Base-by-base conservation (phyloP, 2,329 filamentous ascomycete species). In the Capronia coronata region DNA sequence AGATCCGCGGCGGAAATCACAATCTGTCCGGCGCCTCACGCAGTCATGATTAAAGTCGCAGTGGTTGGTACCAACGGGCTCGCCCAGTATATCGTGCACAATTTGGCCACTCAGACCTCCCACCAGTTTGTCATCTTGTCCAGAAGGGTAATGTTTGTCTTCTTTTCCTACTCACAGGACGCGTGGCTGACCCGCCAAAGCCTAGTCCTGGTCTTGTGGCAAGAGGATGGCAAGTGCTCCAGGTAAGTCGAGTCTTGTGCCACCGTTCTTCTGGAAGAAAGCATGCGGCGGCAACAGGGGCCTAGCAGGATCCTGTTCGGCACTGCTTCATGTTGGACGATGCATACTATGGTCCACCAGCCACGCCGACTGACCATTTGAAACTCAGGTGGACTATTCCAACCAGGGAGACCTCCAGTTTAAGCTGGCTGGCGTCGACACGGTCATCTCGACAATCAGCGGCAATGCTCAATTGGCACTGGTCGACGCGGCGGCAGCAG, bases 71-170 rank as follows among this genome's bases (percentile, higher is more conserved):
- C 75, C 43, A 77, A 78, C 55, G 78, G 77, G 45, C 68, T 84
- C 47, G 78, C 78, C 47, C 72, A 75, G 52, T 68, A 75, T 27
- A 75, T 83, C 52, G 77, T 75, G 13, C 73, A 78, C 49, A 75
- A 78, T 60, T 74, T 89, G 25, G 75, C 77, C 23, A 67, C 71
- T 21, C 73, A 79, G 45, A 84, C 79, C 29, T 79, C 77, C 40
- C 82, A 88, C 65, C 77, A 82, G 43, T 75, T 87, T 38, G 73
- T 89, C 45, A 75, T 89, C n/a, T 68, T 89, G 23, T 87, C 85
- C 18, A 75, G 81, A 71, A 70, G 51, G 44, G 58, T 59, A n/a
- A 49, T 14, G 47, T 54, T 21, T 27, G 29, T 34, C 22, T n/a
- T 7, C 30, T 18, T 16, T 18, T 9, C 14, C 18, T 9, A 41